A percentile compares a stretch with the other conserved stretches of the same genome.
Conservation (phyloP, 1,284 basidiomycete genomes). For the Boletus semigastroideus region DNA sequence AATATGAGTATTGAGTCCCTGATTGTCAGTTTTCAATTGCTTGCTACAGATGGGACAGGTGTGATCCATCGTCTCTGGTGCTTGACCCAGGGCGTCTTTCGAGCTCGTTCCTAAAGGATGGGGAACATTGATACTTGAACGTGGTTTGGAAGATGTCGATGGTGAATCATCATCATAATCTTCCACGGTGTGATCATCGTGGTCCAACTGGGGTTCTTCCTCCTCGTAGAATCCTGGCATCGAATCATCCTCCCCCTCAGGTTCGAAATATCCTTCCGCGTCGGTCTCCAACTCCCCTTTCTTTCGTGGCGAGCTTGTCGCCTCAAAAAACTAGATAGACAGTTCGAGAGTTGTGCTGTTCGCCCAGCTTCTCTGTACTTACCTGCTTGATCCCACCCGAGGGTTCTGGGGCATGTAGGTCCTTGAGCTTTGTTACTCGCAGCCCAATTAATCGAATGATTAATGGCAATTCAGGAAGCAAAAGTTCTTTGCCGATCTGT, state of each 20-base stretch:
- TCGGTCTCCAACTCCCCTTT: slow-evolving; percentile 35
- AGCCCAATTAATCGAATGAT: slow-evolving; percentile 80
- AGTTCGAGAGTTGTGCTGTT: not conserved
- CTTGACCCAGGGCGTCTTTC: not conserved
- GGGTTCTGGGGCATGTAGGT: slow-evolving; percentile 56
- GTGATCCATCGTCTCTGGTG: slow-evolving; percentile 12
- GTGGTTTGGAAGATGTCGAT: slow-evolving; percentile 17
- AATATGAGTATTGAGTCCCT: slow-evolving; percentile 68
- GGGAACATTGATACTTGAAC: not conserved
- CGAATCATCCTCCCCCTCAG: slow-evolving; percentile 38
- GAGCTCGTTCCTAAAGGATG: not conserved
- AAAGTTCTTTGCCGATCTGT: slow-evolving; percentile 79
- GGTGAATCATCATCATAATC: slow-evolving; percentile 9
- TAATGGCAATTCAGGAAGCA: slow-evolving; percentile 76
- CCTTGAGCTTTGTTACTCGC: slow-evolving; percentile 81
- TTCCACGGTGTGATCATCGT: slow-evolving; percentile 22
- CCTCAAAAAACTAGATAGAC: slow-evolving; percentile 54
- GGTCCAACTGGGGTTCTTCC: slow-evolving; percentile 36
- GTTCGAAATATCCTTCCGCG: slow-evolving; percentile 8
- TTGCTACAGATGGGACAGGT: slow-evolving; percentile 67
- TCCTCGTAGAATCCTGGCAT: slow-evolving; percentile 61
- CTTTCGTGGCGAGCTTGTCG: slow-evolving; percentile 40
- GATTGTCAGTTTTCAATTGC: slow-evolving; percentile 58
- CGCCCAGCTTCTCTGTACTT: slow-evolving; percentile 20
- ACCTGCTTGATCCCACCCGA: slow-evolving; percentile 63